A percentile compares a stretch with the other conserved stretches of the same genome.
Evolutionary conservation across 2,329 filamentous ascomycete species (phyloP).

Genomic region (Epichloe elymi): DNA sequence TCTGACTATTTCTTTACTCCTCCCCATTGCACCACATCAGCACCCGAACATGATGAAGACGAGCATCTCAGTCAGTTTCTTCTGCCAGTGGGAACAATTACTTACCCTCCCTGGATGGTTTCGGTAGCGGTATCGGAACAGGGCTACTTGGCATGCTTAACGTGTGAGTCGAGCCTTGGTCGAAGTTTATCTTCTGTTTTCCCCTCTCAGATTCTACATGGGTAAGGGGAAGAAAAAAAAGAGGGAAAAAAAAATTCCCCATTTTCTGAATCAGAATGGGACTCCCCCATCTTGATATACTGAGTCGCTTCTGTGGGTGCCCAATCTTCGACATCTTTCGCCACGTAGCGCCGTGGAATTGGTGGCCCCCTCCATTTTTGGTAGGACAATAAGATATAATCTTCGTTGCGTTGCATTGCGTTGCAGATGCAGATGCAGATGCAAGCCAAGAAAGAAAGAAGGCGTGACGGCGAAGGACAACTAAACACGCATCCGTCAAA

Average conservation of each 20-base stretch:
- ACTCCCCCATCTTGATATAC: not conserved
- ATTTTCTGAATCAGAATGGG: not conserved
- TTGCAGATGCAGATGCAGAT: not conserved
- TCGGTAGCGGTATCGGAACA: slow-evolving; percentile 3
- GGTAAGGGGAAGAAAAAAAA: not conserved
- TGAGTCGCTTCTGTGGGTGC: not conserved
- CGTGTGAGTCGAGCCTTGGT: not conserved
- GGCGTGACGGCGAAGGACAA: not conserved
- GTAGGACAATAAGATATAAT: slow-evolving; percentile 1
- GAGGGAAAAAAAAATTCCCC: not conserved
- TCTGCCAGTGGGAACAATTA: not conserved
- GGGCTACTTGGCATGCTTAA: slow-evolving; percentile 3
- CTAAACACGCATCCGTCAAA: too few species aligned
- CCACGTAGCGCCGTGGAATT: not conserved
- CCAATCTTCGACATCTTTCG: not conserved
- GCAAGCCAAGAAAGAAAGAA: not conserved
- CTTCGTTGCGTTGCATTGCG: not conserved
- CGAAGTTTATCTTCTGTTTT: not conserved
- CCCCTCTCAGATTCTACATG: not conserved
- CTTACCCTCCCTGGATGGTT: slow-evolving; percentile 1
- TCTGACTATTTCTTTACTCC: not conserved
- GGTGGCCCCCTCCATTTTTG: not conserved
- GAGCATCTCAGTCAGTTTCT: not conserved
- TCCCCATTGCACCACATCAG: not conserved
- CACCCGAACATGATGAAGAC: not conserved